These are phyloP conservation scores for Phytophthora macrochlamydospora DNA, from an alignment of 352 stramenopile species.

Conservation along the genomic window DNA sequence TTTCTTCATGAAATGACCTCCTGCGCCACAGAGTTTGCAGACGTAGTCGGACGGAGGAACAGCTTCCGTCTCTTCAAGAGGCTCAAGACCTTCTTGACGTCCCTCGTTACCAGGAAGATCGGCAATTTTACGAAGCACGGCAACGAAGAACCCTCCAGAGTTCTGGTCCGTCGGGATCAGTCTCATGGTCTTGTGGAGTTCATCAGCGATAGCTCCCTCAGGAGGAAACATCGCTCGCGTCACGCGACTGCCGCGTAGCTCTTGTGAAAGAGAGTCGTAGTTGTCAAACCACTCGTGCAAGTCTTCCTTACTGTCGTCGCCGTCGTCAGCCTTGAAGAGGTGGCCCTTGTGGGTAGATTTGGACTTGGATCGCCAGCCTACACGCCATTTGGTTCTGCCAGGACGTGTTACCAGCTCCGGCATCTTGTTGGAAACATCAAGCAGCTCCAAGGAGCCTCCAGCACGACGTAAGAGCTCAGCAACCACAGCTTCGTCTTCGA, in stretches of 20 bases:
- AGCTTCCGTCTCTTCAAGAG: constrained; percentile 53
- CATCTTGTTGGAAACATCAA: constrained; percentile 80
- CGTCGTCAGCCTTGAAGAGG: constrained; percentile 48
- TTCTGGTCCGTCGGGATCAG: constrained; percentile 98
- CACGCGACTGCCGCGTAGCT: constrained; percentile 71
- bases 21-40: constrained; percentile 72
- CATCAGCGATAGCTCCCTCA: constrained; percentile 25
- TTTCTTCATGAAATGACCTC: constrained; percentile 81
- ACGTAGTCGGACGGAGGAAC: constrained; percentile 64
- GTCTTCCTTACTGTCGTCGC: constrained; percentile 9
- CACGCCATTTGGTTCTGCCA: constrained; percentile 65
- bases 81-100: constrained; percentile 53
- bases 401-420: constrained; percentile 59
- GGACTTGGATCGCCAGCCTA: constrained; percentile 89
- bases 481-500: constrained; percentile 99
- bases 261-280: constrained; percentile 62
- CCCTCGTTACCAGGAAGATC: constrained; percentile 55
- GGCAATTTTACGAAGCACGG: constrained; percentile 91
- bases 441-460: constrained; percentile 87
- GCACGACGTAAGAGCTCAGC: constrained; percentile 91
- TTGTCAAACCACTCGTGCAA: constrained; percentile 82
- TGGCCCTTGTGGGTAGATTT: constrained; percentile 86
- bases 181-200: constrained; percentile 92
- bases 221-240: constrained; percentile 89
- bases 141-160: constrained; percentile 99